These are phyloP conservation scores for Aspergillus fischeri DNA, from an alignment of 2,329 filamentous ascomycete genomes.

Conservation along the genomic window DNA sequence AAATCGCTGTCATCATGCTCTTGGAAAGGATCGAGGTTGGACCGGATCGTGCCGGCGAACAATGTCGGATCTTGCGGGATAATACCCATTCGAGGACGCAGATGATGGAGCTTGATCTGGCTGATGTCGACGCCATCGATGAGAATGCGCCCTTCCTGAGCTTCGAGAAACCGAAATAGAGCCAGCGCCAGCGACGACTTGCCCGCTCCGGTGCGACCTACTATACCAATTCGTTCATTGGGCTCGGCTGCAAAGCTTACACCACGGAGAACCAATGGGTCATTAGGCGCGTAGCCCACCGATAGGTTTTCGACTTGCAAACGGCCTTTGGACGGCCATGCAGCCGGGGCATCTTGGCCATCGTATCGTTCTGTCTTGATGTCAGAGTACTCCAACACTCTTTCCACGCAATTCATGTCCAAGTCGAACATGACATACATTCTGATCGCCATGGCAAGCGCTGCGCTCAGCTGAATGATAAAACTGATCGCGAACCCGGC, in stretches of 20 bases:
- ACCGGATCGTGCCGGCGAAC: slow-evolving; percentile 71
- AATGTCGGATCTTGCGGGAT: slow-evolving; percentile 78
- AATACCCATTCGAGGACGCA: slow-evolving; percentile 70
- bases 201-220: slow-evolving; percentile 73
- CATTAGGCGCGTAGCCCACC: slow-evolving; percentile 64
- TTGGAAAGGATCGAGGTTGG: slow-evolving; percentile 72
- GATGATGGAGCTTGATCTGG: slow-evolving; percentile 63
- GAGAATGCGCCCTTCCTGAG: slow-evolving; percentile 59
- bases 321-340: slow-evolving; percentile 69
- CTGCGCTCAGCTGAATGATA: slow-evolving; percentile 6
- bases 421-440: slow-evolving; percentile 55
- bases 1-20: slow-evolving; percentile 65
- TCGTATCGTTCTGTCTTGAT: slow-evolving; percentile 63
- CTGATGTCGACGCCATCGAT: slow-evolving; percentile 74
- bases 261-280: slow-evolving; percentile 66
- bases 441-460: neutral
- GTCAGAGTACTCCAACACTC: slow-evolving; percentile 70
- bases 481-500: slow-evolving; percentile 75
- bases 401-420: slow-evolving; percentile 73
- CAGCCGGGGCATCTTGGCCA: slow-evolving; percentile 61
- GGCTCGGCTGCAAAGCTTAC: slow-evolving; percentile 63
- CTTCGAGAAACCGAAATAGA: slow-evolving; percentile 73
- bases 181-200: slow-evolving; percentile 73
- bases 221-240: slow-evolving; percentile 69
- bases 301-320: slow-evolving; percentile 69